A percentile compares a stretch with the other conserved stretches of the same genome.
Conservation (phyloP, 73 alveolate genomes). For the Tetrahymena elliotti region DNA sequence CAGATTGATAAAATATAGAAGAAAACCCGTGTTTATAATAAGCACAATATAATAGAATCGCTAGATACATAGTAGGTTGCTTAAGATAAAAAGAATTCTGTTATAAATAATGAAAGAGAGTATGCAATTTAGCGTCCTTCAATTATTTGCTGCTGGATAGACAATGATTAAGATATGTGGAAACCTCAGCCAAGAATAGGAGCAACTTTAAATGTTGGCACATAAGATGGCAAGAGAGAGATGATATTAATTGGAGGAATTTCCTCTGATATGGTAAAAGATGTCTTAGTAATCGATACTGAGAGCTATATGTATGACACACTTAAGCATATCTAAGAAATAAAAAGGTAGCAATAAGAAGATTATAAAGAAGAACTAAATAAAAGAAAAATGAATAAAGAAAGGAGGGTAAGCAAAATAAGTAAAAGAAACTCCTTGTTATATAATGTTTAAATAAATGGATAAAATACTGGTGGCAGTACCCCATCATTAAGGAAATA, state of each 20-base stretch:
- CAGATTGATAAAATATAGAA: neutral
- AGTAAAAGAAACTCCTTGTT: neutral
- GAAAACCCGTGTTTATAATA: neutral
- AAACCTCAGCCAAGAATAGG: neutral
- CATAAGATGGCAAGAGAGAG: neutral
- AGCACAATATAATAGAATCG: neutral
- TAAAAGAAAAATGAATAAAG: neutral
- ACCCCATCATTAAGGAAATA: neutral
- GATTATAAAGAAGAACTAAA: neutral
- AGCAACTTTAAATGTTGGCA: neutral
- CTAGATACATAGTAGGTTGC: neutral
- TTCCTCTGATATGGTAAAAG: neutral
- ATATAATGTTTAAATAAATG: neutral
- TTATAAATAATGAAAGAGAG: neutral
- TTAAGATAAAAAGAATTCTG: neutral
- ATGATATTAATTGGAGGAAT: neutral
- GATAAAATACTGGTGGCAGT: neutral
- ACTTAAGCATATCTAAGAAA: neutral
- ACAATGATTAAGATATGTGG: neutral
- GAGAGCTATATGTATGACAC: neutral
- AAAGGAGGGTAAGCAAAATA: neutral
- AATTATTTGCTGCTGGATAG: neutral
- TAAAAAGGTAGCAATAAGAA: neutral
- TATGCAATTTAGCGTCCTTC: neutral
- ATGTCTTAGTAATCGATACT: neutral